Evolutionary conservation across 176 grass and related monocot genomes (phyloP), one percentile per base, ranked within the genome.

Genomic region (Carex littledalei): DNA sequence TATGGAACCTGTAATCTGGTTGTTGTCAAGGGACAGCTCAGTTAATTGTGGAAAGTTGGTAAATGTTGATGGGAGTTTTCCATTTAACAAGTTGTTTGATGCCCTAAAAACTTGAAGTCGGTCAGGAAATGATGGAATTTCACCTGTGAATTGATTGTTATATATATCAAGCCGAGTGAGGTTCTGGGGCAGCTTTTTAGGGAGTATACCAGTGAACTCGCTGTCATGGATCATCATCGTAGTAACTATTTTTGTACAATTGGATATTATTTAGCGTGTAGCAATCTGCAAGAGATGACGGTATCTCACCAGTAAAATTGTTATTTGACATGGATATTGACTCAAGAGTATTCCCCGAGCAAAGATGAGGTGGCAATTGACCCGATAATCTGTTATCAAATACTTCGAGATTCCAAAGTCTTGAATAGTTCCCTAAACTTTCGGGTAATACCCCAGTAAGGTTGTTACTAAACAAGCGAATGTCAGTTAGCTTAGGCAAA

Each of bases 381-480:
- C 92, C 95, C 5, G 86, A 90, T 61, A 97, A 18, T 15, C 75
- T 67, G 67, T 97, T 97, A 61, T 83, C 22, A 77, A 5, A 17
- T 17, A 93, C 73, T 73, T 97, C 91, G 16, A 97, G 4, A 73
- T 93, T 90, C 37, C 13, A 21, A 3, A 97, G 86, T 39, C 34
- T 63, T 12, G 95, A 94, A 85, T 93, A 79, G 34, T 86, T 87
- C 54, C 95, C 95, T 24, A 97, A 88, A 61, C 91, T 87, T 0
- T 54, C 61, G 3, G 92, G 95, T 47, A 94, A 85, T 62, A 56
- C 54, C 1, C 95, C 95, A 9, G 87, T 76, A 8, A 98, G 86
- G 1, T 75, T 75, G 84, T 98, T 98, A 9, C 2, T 6, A 43
- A 91, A 94, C 8, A 98, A 9, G 16, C 92, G 67, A 41, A 94